A percentile compares a stretch with the other conserved stretches of the same genome.
Conservation (phyloP, 305 asterid genomes). For the Solanum hybrid region DNA sequence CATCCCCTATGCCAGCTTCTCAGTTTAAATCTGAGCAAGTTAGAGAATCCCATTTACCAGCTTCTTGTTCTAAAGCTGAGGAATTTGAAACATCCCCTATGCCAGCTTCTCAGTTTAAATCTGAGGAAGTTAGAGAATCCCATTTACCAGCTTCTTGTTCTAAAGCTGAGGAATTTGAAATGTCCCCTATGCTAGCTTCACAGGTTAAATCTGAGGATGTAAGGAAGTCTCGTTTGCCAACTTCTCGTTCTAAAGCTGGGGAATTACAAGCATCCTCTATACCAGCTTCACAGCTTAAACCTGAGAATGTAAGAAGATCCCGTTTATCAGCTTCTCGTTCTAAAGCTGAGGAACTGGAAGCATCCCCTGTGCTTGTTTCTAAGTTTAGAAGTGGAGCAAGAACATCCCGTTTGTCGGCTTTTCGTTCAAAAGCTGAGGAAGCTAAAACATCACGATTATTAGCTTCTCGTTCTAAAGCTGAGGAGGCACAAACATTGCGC, state of each 20-base stretch:
- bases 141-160: too few species aligned
- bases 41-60: neutral
- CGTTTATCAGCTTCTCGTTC: conserved; percentile 4
- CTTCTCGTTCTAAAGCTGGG: neutral
- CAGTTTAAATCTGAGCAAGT: neutral
- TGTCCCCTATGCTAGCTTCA: too few species aligned
- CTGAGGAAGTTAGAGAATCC: too few species aligned
- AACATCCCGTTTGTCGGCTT: conserved; percentile 1
- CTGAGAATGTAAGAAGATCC: neutral
- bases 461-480: neutral
- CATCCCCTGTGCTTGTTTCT: conserved; percentile 6
- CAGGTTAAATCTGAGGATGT: neutral
- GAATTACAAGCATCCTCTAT: neutral
- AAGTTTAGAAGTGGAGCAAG: neutral
- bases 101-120: too few species aligned
- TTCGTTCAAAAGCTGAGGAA: neutral
- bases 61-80: neutral
- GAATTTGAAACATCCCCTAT: neutral
- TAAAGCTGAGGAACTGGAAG: conserved; percentile 1
- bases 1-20: neutral
- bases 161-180: too few species aligned
- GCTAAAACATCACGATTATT: neutral
- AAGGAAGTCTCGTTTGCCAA: neutral
- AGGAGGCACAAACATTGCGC: conserved; percentile 1
- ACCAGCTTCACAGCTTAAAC: neutral